Conservation (phyloP, 2,329 filamentous ascomycete genomes). For the Macrophomina tecta region DNA sequence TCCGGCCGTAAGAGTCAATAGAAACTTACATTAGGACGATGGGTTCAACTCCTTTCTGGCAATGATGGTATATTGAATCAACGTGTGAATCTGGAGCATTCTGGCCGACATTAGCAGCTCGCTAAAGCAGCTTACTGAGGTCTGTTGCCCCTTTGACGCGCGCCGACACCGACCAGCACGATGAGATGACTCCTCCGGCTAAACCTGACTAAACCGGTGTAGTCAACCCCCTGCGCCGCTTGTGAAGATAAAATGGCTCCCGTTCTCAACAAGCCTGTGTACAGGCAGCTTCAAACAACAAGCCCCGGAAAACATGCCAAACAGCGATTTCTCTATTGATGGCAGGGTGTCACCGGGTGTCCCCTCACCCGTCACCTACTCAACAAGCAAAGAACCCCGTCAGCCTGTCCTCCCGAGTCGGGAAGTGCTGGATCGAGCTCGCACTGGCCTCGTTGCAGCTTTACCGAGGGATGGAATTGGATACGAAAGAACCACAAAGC, state of each 20-base stretch:
- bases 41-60: too few relatives aligned
- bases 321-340: neutral
- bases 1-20: too few relatives aligned
- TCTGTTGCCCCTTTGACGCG: too few relatives aligned
- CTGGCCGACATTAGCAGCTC: neutral
- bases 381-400: constrained; percentile 29
- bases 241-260: neutral
- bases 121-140: too few relatives aligned
- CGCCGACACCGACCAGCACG: neutral
- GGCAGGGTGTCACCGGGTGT: neutral
- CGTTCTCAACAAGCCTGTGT: neutral
- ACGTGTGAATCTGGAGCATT: too few relatives aligned
- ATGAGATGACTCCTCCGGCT: constrained; percentile 12
- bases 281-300: neutral
- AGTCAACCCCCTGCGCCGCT: neutral
- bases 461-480: constrained; percentile 53
- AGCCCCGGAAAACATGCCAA: neutral
- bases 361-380: neutral
- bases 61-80: too few relatives aligned
- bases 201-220: constrained; percentile 5
- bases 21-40: too few relatives aligned
- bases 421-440: constrained; percentile 38
- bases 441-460: constrained; percentile 42
- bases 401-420: constrained; percentile 44
- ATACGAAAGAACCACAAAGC: constrained; percentile 47